Evolutionary conservation across 495 filamentous ascomycete genomes (phyloP), one percentile per base, ranked within the genome.

Genomic region (Trypethelium eluteriae): DNA sequence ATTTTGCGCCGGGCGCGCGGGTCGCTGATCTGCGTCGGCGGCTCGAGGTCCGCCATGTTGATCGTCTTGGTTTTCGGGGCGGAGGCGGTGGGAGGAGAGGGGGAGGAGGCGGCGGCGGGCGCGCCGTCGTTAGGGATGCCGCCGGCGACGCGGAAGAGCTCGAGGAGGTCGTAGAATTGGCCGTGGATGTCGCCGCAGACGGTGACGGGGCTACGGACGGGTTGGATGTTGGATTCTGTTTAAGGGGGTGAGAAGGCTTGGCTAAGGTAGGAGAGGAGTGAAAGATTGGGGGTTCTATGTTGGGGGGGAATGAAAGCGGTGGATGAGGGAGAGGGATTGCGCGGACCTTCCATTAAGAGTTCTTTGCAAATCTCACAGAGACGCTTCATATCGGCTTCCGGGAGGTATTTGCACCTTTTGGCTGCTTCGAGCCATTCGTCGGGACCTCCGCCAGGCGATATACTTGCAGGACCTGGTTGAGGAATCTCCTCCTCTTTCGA

Each of bases 321-420:
- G 25, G 25, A 25, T 25, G 25, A 25, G 25, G 25, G 25, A 25
- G 25, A 25, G 25, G 25, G 25, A 25, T 25, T 25, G 14, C 59
- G 25, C 44, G 3, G 75, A 92, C 90, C 90, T 82, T 98, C 95
- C 93, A 98, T 98, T 72, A 98, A 82, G 67, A 88, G 92, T 77
- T 98, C 95, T 81, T 98, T 98, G 67, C 96, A 93, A 68, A 96
- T 95, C 81, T 98, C 94, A 78, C 94, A 98, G 18, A 98, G 83
- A 76, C 95, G 89, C 81, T 98, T 98, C 94, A 98, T 98, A 72
- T 92, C 91, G 49, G 86, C 78, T 79, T 98, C 94, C 5, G 93
- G 93, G 18, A 98, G 84, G 75, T 97, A 96, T 74, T 96, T 92
- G 82, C 95, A 98, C 74, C 93, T 89, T 76, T 96, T 96, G 47